A percentile compares a stretch with the other conserved stretches of the same genome.
Evolutionary conservation across 305 asterid genomes (phyloP).

Genomic region (Fraxinus albicans): DNA sequence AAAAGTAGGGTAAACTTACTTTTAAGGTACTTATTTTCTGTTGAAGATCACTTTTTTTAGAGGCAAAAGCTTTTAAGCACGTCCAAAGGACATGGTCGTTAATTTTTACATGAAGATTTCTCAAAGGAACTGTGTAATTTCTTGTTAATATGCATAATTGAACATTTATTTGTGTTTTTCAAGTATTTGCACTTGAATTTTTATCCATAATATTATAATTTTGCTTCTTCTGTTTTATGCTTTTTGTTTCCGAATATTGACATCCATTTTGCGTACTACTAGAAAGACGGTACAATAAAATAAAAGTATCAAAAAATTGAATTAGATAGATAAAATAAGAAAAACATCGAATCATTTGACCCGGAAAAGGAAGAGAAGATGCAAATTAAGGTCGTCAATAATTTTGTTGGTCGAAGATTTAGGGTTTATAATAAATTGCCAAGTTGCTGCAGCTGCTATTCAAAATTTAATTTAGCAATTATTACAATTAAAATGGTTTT

Average conservation of each 20-base stretch:
- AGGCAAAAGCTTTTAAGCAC: neutral
- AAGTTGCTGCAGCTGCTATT: neutral
- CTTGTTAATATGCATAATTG: neutral
- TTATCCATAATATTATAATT: neutral
- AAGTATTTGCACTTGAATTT: neutral
- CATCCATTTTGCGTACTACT: neutral
- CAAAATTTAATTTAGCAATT: neutral
- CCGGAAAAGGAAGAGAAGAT: neutral
- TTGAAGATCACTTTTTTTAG: neutral
- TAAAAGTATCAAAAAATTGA: neutral
- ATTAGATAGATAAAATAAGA: neutral
- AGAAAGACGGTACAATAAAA: neutral
- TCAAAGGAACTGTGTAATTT: neutral
- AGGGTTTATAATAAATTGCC: neutral
- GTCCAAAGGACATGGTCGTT: neutral
- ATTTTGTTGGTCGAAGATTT: neutral
- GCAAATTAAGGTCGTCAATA: neutral
- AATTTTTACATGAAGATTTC: neutral
- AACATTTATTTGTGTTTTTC: neutral
- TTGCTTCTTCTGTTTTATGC: neutral
- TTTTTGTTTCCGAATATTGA: neutral
- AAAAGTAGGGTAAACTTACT: neutral
- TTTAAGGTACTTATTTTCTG: neutral
- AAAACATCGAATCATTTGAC: neutral
- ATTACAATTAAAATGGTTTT: neutral